Base-by-base conservation (phyloP, 164 flowering plant genomes). In the Cinnamomum chago region DNA sequence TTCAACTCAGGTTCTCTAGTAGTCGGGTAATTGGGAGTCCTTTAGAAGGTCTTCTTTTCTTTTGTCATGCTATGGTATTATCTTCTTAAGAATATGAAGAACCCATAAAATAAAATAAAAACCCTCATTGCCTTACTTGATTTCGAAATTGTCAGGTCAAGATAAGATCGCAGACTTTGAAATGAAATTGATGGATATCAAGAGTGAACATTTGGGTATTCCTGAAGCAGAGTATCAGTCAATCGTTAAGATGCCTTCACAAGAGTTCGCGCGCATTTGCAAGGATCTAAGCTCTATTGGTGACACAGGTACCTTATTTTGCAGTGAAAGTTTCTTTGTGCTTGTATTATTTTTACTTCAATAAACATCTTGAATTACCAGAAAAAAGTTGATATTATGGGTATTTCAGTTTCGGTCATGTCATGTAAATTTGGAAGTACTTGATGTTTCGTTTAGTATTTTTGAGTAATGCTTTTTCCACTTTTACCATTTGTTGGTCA, bases 141-240 rank as follows among this genome's bases (percentile, higher is more conserved):
- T 23, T 64, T 22, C 28, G 17, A 68, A 30, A 28, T 12, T 65
- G 23, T 24, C 65, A 89, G 93, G 83, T 1, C 93, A 88, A 79
- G 93, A 89, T 70, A 89, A 88, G 76, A 89, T 89, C 62, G 78
- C 93, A 5, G 93, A 89, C 76, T 90, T 88, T 82, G 93, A 90
- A 80, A 89, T 89, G 93, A 89, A 88, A 62, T 81, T 89, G 76
- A 89, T 89, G 93, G 91, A 89, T 62, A 72, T 72, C 68, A 62
- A 64, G 40, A 72, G 75, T 22, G 75, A 72, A 65, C 75, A 72
- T 62, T 62, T 72, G 75, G 75, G 75, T 33, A 72, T 72, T 62
- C 75, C 75, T 22, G 75, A 89, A 74, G 91, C 93, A 18, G 93
- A 89, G 51, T 89, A 88, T 70, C 93, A 89, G 72, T 85, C 93